Evolutionary conservation across 1,139 yeast genomes (phyloP), one percentile per base, ranked within the genome.

Genomic region (Yamadazyma epiphylla): DNA sequence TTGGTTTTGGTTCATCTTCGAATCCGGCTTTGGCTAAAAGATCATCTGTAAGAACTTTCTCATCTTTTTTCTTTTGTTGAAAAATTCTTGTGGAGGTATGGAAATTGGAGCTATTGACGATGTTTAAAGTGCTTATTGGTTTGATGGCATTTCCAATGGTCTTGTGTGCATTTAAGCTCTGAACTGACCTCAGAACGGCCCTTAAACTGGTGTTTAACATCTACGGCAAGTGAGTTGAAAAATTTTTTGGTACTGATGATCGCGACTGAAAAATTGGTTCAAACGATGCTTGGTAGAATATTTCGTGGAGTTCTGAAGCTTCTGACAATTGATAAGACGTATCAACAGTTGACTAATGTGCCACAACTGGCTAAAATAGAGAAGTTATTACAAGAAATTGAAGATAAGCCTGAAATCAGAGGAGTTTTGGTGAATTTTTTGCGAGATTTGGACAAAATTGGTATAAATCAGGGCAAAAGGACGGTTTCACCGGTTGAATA

Each of bases 21-120:
- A 88, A 77, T 25, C 96, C 96, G 7, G 95, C 95, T 49, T 80
- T 77, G 19, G 83, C 81, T 41, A 88, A 69, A 48, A 88, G 49
- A 49, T 88, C 96, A 38, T 88, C 96, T 25, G 84, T 80, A 41
- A 88, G 67, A 46, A 88, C 74, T 16, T 41, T 41, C 10, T 36
- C 37, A 10, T 27, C 28, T 11, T 33, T 29, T 6, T 28, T 16
- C 25, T 34, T 31, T 24, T 28, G n/a, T n/a, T n/a, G n/a, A n/a
- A n/a, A n/a, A n/a, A n/a, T n/a, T n/a, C n/a, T n/a, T n/a, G n/a
- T n/a, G n/a, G n/a, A n/a, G n/a, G n/a, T n/a, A n/a, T n/a, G n/a
- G n/a, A n/a, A n/a, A n/a, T n/a, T n/a, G n/a, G n/a, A n/a, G n/a
- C n/a, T n/a, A n/a, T n/a, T n/a, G n/a, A n/a, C n/a, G n/a, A n/a